These are phyloP conservation scores for Gaultheria prostrata DNA, from an alignment of 148 eudicot species.

Conservation along the genomic window DNA sequence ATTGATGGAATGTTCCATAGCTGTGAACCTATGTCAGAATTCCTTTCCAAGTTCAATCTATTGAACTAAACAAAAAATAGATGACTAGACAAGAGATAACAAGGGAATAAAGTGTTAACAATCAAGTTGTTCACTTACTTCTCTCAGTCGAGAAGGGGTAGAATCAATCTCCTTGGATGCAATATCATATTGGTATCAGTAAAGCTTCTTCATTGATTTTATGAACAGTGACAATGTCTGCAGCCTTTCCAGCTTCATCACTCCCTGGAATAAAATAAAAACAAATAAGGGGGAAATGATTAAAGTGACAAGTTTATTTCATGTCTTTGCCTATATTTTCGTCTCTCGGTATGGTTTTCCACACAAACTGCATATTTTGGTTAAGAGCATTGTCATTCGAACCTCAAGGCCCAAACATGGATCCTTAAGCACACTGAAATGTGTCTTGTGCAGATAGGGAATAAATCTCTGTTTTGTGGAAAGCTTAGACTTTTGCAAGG, in stretches of 20 bases:
- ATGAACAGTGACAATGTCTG: slow-evolving; percentile 63
- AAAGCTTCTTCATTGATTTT: slow-evolving; percentile 73
- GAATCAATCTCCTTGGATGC: slow-evolving; percentile 61
- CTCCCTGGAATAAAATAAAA: slow-evolving; percentile 40
- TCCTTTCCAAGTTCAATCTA: too few relatives aligned
- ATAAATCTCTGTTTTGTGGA: not conserved
- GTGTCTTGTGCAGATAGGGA: not conserved
- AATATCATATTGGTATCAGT: slow-evolving; percentile 52
- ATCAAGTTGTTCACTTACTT: slow-evolving; percentile 45
- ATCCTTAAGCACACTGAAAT: not conserved
- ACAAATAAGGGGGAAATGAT: not conserved
- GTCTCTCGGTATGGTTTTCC: not conserved
- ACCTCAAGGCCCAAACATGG: not conserved
- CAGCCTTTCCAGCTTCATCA: slow-evolving; percentile 71
- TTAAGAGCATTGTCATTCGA: not conserved
- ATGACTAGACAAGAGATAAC: slow-evolving; percentile 1
- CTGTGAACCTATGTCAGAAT: too few relatives aligned
- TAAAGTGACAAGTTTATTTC: not conserved
- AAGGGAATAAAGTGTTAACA: not conserved
- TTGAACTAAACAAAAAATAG: too few relatives aligned
- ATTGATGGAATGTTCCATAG: too few relatives aligned
- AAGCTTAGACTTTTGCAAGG: not conserved
- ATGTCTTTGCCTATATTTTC: not conserved
- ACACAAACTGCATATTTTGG: not conserved
- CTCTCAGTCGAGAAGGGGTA: slow-evolving; percentile 52